phyloP scores from a whole-genome alignment of 2,329 filamentous ascomycete genomes.

The Hypomyces perniciosus region DNA sequence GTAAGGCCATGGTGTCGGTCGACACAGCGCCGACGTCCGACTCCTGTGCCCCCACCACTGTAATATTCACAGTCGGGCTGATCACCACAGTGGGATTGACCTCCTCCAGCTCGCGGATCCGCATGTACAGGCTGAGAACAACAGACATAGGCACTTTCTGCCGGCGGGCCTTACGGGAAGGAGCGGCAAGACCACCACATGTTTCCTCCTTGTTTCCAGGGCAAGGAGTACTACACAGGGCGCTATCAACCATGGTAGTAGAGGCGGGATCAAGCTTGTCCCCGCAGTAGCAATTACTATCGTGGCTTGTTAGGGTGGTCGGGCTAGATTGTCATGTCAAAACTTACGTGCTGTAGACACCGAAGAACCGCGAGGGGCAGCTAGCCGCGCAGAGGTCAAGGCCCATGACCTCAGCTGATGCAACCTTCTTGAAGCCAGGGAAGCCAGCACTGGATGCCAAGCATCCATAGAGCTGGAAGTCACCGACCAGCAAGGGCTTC shows the following conservation, averaged over 20 bases:
- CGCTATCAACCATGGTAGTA: constrained; percentile 11
- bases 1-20: constrained; percentile 3
- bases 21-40: too few relatives aligned
- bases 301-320: too few relatives aligned
- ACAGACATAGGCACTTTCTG: constrained; percentile 12
- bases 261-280: constrained; percentile 9
- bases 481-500: constrained; percentile 14
- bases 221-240: constrained; percentile 23
- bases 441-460: constrained; percentile 17
- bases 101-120: not conserved
- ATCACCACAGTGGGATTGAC: not conserved
- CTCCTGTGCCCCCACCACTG: not conserved
- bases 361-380: constrained; percentile 22
- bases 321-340: constrained; percentile 1
- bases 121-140: constrained; percentile 18
- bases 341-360: constrained; percentile 19
- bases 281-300: constrained; percentile 29
- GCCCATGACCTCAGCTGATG: constrained; percentile 15
- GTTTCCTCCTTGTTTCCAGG: constrained; percentile 19
- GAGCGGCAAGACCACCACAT: constrained; percentile 21
- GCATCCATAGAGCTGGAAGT: constrained; percentile 24
- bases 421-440: constrained; percentile 19
- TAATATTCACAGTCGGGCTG: not conserved
- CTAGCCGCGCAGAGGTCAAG: constrained; percentile 22
- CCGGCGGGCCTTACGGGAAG: constrained; percentile 18